Percentiles rank a stretch among this genome's conserved stretches.
Conservation (phyloP, 2,329 filamentous ascomycete species). For the Cladosporium sp. region DNA sequence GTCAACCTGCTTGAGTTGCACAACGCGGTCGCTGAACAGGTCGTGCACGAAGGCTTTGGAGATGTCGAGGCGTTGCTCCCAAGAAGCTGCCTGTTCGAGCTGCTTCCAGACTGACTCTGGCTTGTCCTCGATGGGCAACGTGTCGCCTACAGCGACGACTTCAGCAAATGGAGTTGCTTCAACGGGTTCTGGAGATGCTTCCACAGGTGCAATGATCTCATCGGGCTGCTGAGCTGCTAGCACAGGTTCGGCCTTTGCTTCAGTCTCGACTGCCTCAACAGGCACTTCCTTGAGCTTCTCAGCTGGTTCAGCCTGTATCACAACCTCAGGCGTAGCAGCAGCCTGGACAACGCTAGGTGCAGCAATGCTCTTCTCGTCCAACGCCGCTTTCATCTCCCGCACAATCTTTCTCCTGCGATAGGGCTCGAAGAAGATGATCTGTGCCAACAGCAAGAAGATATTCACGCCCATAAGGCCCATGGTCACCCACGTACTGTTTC, state of each 20-base stretch:
- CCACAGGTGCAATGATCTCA: not conserved
- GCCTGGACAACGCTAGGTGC: conserved; percentile 8
- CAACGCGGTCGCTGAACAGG: conserved; percentile 40
- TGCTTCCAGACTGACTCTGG: not conserved
- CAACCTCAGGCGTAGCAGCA: conserved; percentile 13
- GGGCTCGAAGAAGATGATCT: conserved; percentile 75
- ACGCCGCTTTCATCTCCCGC: conserved; percentile 64
- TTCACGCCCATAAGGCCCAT: conserved; percentile 98
- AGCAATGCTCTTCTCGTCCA: conserved; percentile 62
- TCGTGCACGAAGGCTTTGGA: conserved; percentile 23
- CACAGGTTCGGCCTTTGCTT: not conserved
- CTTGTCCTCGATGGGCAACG: not conserved
- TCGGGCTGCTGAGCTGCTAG: not conserved
- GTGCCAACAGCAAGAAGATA: conserved; percentile 75
- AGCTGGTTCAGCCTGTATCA: conserved; percentile 22
- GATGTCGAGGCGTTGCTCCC: conserved; percentile 7
- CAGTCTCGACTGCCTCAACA: conserved; percentile 16
- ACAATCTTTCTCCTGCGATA: conserved; percentile 82
- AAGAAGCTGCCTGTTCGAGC: conserved; percentile 3
- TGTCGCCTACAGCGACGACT: not conserved
- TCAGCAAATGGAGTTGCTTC: not conserved
- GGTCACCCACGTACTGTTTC: conserved; percentile 97
- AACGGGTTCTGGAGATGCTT: not conserved
- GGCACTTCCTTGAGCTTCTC: conserved; percentile 18
- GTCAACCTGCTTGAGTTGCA: conserved; percentile 44